Evolutionary conservation across 2,329 filamentous ascomycete genomes (phyloP).

Genomic region (Cladophialophora immunda): DNA sequence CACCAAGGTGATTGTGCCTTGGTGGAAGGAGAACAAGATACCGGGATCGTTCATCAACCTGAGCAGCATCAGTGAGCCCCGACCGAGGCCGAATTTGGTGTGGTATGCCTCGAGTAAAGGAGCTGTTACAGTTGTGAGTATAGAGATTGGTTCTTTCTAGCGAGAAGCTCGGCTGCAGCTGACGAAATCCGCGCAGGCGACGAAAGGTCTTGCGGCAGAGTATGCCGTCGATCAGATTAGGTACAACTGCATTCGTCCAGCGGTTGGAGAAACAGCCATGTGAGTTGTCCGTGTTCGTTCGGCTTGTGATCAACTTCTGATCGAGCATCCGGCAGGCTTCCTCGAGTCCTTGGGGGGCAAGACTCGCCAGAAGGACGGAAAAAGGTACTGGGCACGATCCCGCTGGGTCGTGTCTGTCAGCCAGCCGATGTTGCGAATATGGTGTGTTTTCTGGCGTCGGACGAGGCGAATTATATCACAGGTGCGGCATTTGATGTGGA

Average conservation of each 20-base stretch:
- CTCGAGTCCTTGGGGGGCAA: constrained; percentile 26
- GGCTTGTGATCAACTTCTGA: neutral
- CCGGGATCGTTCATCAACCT: constrained; percentile 35
- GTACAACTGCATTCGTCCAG: constrained; percentile 36
- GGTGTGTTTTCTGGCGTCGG: constrained; percentile 40
- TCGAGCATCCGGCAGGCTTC: constrained; percentile 9
- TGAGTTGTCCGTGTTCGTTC: constrained; percentile 1
- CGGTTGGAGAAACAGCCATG: constrained; percentile 36
- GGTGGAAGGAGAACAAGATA: constrained; percentile 33
- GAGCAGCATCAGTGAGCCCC: constrained; percentile 35
- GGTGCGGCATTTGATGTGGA: constrained; percentile 42
- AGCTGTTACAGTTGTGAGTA: constrained; percentile 33
- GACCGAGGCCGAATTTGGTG: constrained; percentile 36
- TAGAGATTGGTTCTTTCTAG: neutral
- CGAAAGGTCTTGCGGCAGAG: constrained; percentile 34
- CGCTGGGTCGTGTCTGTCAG: constrained; percentile 39
- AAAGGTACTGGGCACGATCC: constrained; percentile 33
- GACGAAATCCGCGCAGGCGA: constrained; percentile 24
- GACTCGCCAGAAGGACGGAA: constrained; percentile 29
- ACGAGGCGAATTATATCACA: constrained; percentile 39
- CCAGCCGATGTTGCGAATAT: constrained; percentile 43
- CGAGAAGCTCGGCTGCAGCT: neutral
- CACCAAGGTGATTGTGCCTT: constrained; percentile 38
- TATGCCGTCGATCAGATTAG: constrained; percentile 34
- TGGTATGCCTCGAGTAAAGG: constrained; percentile 37